phyloP scores from a whole-genome alignment of 768 basidiomycete genomes.

The Psilocybe cyanescens region DNA sequence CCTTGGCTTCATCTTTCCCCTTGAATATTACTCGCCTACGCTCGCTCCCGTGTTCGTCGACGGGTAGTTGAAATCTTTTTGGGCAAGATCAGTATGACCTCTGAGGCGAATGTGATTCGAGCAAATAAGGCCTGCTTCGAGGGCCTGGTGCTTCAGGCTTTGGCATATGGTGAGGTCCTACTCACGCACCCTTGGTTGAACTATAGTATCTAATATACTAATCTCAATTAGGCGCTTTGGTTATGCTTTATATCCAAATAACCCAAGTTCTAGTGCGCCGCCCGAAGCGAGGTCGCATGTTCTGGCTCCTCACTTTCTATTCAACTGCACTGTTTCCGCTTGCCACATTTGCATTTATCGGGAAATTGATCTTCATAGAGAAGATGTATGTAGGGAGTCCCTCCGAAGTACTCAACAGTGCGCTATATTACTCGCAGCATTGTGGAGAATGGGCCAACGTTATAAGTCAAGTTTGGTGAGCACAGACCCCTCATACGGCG shows the following conservation, averaged over 20 bases:
- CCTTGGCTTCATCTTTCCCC: conserved; percentile 3
- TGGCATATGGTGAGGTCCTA: conserved; percentile 35
- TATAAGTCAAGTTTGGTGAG: conserved; percentile 36
- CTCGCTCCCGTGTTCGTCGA: not conserved
- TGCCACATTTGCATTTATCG: conserved; percentile 32
- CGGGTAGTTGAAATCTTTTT: conserved; percentile 8
- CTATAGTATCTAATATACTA: not conserved
- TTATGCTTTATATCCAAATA: conserved; percentile 44
- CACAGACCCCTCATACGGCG: not conserved
- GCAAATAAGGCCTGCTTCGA: conserved; percentile 35
- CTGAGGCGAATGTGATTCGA: not conserved
- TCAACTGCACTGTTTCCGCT: conserved; percentile 34
- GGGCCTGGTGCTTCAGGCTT: conserved; percentile 33
- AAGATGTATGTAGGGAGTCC: conserved; percentile 31
- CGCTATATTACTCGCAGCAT: conserved; percentile 16
- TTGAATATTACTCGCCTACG: conserved; percentile 8
- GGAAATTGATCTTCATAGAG: conserved; percentile 35
- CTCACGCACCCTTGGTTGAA: not conserved
- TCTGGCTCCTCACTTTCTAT: conserved; percentile 38
- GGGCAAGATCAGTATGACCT: conserved; percentile 6
- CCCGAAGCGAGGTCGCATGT: conserved; percentile 36
- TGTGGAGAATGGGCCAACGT: conserved; percentile 30
- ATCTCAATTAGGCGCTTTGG: conserved; percentile 34
- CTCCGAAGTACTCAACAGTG: conserved; percentile 16
- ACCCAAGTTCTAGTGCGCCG: conserved; percentile 35